Percentiles rank a stretch among this genome's conserved stretches.
phyloP scores from a whole-genome alignment of 2,329 filamentous ascomycete species.

The Curvularia sp. region DNA sequence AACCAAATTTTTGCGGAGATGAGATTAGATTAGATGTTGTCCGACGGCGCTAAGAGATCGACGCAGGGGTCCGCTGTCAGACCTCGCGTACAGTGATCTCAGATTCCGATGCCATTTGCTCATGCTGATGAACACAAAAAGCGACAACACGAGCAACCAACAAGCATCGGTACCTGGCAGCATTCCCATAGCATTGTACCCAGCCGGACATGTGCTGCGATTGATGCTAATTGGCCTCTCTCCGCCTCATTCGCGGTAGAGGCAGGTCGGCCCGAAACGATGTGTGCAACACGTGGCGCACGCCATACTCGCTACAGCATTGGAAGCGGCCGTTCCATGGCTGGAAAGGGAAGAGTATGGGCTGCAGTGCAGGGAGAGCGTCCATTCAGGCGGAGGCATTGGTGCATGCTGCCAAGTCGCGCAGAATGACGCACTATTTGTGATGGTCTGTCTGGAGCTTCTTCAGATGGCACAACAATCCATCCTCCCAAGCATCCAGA shows the following conservation, averaged over 20 bases:
- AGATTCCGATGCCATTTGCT: not conserved
- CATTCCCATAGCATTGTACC: not conserved
- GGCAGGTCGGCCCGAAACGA: slow-evolving; percentile 9
- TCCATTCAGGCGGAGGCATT: slow-evolving; percentile 20
- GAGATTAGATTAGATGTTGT: slow-evolving; percentile 36
- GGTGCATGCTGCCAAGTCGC: slow-evolving; percentile 25
- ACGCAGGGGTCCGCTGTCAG: slow-evolving; percentile 21
- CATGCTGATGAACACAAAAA: not conserved
- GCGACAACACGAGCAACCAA: not conserved
- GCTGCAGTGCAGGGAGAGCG: slow-evolving; percentile 16
- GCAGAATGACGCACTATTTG: slow-evolving; percentile 22
- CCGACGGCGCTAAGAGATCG: slow-evolving; percentile 31
- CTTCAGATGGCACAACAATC: not conserved
- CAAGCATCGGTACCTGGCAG: not conserved
- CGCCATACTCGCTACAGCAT: slow-evolving; percentile 10
- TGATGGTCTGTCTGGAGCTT: slow-evolving; percentile 4
- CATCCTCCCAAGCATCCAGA: not conserved
- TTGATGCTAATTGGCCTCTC: not conserved
- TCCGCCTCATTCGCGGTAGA: not conserved
- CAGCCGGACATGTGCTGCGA: not conserved
- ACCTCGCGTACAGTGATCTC: not conserved
- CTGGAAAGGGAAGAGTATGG: slow-evolving; percentile 20
- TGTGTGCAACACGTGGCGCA: slow-evolving; percentile 18
- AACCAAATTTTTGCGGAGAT: slow-evolving; percentile 29
- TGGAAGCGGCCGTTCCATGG: slow-evolving; percentile 12